Base-by-base conservation (phyloP, 208 protist species). In the Angomonas ambiguus region DNA sequence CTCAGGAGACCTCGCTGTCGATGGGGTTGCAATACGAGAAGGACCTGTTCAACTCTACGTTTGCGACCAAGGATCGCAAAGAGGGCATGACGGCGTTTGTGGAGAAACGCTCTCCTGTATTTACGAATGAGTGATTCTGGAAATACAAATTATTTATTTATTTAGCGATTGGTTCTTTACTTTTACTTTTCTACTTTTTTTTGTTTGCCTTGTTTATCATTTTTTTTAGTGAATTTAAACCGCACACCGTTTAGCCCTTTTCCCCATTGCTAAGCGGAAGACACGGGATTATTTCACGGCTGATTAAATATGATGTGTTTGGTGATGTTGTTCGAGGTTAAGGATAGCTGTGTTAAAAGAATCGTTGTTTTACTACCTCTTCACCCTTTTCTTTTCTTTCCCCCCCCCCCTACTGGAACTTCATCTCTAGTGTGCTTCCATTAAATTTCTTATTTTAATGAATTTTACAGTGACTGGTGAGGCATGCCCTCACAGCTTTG, bases 61-160 rank as follows among this genome's bases (percentile, higher is more conserved):
- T 98, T 60, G 79, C 87, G 32, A 97, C 95, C 2, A 70, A 87
- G 45, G 96, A 98, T 68, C 76, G 91, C 60, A 86, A 95, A 38
- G 93, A 98, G 76, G 95, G 94, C 65, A 88, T 98, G 71, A 79
- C 51, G 6, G 94, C 96, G 1, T 98, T 98, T 60, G 77, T 80
- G 25, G 93, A 98, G 64, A 98, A 97, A 71, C 80, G 95, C 30
- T 72, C 77, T 10, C 90, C 96, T 20, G 63, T 80, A 16, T 98
- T 97, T 67, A 87, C 70, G 65, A 74, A 88, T 68, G 65, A 82
- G 56, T 86, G 93, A 65, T 63, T 33, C 8, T 0, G 42, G 0
- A 32, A 35, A 53, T 53, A 60, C 48, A 45, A 48, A 32, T 55
- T 41, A 22, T 55, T 0, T 69, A 3, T 22, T 34, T 48, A 45